A percentile compares a stretch with the other conserved stretches of the same genome.
These are phyloP conservation scores for Cutaneotrichosporon cutaneum DNA, from an alignment of 1,284 basidiomycete species.

Conservation along the genomic window DNA sequence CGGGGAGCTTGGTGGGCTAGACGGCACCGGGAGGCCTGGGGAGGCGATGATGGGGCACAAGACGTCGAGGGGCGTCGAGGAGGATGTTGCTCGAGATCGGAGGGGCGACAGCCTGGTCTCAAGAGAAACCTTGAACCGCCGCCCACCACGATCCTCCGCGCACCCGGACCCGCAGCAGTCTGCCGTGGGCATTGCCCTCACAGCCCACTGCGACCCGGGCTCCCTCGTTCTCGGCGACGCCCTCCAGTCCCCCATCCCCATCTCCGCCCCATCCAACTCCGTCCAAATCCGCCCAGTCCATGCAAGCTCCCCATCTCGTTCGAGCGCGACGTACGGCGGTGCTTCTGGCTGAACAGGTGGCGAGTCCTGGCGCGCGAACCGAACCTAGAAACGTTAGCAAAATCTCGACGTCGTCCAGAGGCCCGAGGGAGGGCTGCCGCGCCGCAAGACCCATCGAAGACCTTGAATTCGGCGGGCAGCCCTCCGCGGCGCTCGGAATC, in stretches of 20 bases:
- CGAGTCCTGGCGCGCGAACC: slow-evolving; percentile 99
- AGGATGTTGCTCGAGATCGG: too few relatives aligned
- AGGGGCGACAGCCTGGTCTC: too few relatives aligned
- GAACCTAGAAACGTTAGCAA: slow-evolving; percentile 57
- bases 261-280: background rate
- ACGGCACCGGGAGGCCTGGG: background rate
- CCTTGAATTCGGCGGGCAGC: background rate
- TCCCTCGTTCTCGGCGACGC: slow-evolving; percentile 13
- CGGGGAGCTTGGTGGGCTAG: background rate
- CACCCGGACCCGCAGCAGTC: background rate
- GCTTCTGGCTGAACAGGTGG: slow-evolving; percentile 97
- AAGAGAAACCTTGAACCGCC: background rate
- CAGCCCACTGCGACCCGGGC: background rate
- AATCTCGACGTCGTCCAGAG: background rate
- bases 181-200: background rate
- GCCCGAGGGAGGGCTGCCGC: background rate
- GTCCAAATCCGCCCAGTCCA: background rate
- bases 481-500: background rate
- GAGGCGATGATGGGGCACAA: background rate
- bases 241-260: too few relatives aligned
- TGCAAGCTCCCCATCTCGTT: slow-evolving; percentile 2
- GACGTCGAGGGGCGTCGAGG: too few relatives aligned
- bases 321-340: slow-evolving; percentile 71
- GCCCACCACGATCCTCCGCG: background rate
- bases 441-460: too few relatives aligned